phyloP scores from a whole-genome alignment of 2,329 filamentous ascomycete species.

The Aureobasidium sp. region DNA sequence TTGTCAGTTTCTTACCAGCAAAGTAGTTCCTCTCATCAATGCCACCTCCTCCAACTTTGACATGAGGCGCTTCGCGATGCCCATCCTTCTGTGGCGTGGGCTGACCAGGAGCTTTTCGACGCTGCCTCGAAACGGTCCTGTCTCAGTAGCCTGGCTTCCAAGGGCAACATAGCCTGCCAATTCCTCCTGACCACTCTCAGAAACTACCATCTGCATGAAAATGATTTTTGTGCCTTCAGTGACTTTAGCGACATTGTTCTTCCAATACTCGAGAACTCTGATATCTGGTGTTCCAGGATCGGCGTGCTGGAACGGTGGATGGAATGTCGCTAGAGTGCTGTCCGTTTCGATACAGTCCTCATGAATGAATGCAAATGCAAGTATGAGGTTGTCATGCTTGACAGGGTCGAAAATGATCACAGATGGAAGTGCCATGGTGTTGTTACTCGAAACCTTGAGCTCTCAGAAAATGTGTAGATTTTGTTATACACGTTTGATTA shows the following conservation, averaged over 20 bases:
- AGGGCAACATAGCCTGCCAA: constrained; percentile 52
- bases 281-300: constrained; percentile 26
- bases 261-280: constrained; percentile 52
- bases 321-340: constrained; percentile 49
- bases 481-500: not conserved
- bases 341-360: constrained; percentile 51
- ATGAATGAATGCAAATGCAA: constrained; percentile 51
- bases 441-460: not conserved
- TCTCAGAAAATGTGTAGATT: not conserved
- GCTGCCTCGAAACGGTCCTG: constrained; percentile 45
- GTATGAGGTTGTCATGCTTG: constrained; percentile 44
- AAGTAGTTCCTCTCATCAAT: constrained; percentile 36
- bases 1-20: constrained; percentile 41
- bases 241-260: constrained; percentile 42
- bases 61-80: constrained; percentile 47
- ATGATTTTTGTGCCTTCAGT: constrained; percentile 41
- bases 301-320: constrained; percentile 45
- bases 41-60: constrained; percentile 49
- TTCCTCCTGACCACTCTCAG: constrained; percentile 23
- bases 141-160: constrained; percentile 44
- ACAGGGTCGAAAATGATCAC: not conserved
- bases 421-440: not conserved
- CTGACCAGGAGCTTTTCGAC: constrained; percentile 53
- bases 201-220: constrained; percentile 24
- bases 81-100: constrained; percentile 41